Percentiles rank a stretch among this genome's conserved stretches.
phyloP scores from a whole-genome alignment of 257 asterid genomes.

The Ehretia macrophylla region DNA sequence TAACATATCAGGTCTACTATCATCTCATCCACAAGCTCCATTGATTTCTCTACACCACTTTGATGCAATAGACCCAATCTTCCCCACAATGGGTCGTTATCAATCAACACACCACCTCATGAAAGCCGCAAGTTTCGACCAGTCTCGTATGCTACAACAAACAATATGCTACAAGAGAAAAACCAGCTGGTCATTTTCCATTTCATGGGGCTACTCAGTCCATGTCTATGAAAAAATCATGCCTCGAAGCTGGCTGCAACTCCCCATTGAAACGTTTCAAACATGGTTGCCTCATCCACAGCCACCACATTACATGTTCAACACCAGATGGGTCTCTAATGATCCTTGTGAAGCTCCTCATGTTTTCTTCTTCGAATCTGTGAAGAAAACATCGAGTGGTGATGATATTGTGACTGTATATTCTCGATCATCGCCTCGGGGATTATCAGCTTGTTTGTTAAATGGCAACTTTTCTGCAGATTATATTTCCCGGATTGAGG shows the following conservation, averaged over 20 bases:
- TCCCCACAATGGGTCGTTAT: constrained; percentile 25
- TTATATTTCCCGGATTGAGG: constrained; percentile 28
- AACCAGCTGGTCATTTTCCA: constrained; percentile 35
- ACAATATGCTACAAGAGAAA: constrained; percentile 31
- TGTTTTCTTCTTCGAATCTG: constrained; percentile 32
- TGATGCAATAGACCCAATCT: constrained; percentile 30
- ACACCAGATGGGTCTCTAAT: constrained; percentile 34
- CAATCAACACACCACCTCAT: constrained; percentile 26
- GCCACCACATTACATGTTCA: constrained; percentile 52
- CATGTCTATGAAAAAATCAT: constrained; percentile 36
- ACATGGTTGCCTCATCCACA: constrained; percentile 28
- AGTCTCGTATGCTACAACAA: constrained; percentile 38
- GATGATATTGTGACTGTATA: constrained; percentile 22
- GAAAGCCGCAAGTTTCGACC: constrained; percentile 35
- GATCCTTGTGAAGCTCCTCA: constrained; percentile 60
- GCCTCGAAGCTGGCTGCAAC: constrained; percentile 32
- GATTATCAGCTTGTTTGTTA: constrained; percentile 25
- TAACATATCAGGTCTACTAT: constrained; percentile 26
- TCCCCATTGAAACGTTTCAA: constrained; percentile 52
- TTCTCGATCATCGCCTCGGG: constrained; percentile 29
- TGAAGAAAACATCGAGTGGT: constrained; percentile 2
- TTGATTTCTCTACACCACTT: constrained; percentile 37
- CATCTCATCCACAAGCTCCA: constrained; percentile 31
- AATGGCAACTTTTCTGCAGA: constrained; percentile 45
- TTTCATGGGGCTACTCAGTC: constrained; percentile 42